These are phyloP conservation scores for Cytospora paraplurivora DNA, from an alignment of 2,329 filamentous ascomycete genomes.

Conservation along the genomic window DNA sequence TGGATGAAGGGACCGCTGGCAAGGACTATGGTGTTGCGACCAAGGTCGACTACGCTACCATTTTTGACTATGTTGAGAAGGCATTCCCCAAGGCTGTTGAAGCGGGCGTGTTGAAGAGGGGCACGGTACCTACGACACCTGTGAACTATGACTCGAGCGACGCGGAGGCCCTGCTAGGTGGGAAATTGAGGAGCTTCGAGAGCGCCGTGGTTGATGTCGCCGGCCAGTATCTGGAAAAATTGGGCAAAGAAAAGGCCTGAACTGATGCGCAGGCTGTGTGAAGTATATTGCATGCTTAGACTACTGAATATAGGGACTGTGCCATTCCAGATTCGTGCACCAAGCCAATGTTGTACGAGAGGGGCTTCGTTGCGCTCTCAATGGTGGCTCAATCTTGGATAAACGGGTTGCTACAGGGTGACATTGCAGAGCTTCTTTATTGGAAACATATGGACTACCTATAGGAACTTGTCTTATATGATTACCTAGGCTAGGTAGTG, in stretches of 20 bases:
- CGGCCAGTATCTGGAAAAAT: constrained; percentile 11
- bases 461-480: no score
- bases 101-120: constrained; percentile 33
- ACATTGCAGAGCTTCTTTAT: no score
- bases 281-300: no score
- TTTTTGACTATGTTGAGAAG: constrained; percentile 33
- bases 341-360: no score
- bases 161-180: neutral
- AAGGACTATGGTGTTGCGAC: constrained; percentile 31
- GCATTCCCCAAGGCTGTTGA: constrained; percentile 33
- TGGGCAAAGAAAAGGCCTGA: constrained; percentile 1
- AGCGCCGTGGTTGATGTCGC: constrained; percentile 18
- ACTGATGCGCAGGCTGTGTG: no score
- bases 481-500: no score
- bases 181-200: constrained; percentile 7
- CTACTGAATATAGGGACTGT: no score
- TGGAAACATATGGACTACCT: no score
- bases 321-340: no score
- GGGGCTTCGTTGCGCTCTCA: no score
- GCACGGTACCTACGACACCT: constrained; percentile 26
- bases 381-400: no score
- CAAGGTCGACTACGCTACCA: constrained; percentile 30
- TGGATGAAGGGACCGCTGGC: constrained; percentile 26
- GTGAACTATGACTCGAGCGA: constrained; percentile 24
- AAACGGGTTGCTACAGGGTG: no score